Conservation (phyloP, 2,329 filamentous ascomycete species). For the Cordyceps militaris region DNA sequence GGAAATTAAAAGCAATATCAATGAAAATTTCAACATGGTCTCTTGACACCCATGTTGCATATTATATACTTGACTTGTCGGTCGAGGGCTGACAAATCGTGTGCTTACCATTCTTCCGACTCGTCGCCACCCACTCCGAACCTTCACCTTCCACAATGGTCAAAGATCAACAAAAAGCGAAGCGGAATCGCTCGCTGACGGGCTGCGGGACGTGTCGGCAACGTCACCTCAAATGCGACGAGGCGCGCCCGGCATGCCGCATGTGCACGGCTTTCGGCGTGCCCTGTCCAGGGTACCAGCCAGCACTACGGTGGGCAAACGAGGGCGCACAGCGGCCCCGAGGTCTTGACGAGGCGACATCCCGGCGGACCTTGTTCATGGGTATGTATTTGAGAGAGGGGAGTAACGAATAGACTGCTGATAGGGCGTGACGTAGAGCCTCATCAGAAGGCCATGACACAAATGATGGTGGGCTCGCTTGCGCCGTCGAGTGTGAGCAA, state of each 20-base stretch:
- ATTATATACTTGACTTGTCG: too few species aligned
- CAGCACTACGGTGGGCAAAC: constrained; percentile 15
- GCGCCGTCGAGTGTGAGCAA: not conserved
- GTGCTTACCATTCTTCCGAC: too few species aligned
- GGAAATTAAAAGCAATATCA: too few species aligned
- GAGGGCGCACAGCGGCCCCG: not conserved
- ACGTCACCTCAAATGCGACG: constrained; percentile 16
- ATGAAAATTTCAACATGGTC: too few species aligned
- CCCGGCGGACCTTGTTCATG: not conserved
- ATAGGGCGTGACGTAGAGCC: not conserved
- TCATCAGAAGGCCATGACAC: constrained; percentile 2
- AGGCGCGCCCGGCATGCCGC: constrained; percentile 15
- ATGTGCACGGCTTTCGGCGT: constrained; percentile 13
- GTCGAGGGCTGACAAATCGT: too few species aligned
- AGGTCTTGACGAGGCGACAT: not conserved
- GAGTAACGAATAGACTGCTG: not conserved
- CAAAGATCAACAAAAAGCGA: not conserved
- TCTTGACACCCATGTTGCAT: too few species aligned
- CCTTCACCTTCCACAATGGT: not conserved
- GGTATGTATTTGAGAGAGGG: not conserved
- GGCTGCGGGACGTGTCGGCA: constrained; percentile 6
- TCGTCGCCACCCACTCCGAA: not conserved
- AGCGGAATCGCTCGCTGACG: not conserved
- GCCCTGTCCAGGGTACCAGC: constrained; percentile 15
- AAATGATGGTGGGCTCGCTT: not conserved